phyloP scores from a whole-genome alignment of 768 basidiomycete genomes.

The Mrakia blollopis region DNA sequence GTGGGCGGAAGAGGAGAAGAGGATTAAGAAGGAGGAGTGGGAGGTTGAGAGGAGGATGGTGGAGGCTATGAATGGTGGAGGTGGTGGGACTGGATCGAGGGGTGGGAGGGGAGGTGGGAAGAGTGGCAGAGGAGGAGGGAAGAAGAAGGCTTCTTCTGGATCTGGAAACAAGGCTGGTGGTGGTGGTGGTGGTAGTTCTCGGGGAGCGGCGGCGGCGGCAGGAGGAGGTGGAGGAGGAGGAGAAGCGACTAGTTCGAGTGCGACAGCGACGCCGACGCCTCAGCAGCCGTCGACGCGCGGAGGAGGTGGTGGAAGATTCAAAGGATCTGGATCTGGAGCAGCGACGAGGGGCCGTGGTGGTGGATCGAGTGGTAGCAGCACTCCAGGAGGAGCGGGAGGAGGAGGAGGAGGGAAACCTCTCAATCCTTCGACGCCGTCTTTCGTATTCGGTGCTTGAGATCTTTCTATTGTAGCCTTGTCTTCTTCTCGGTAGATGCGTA shows the following conservation, averaged over 20 bases:
- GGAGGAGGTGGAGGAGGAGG: background rate
- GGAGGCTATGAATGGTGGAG: background rate
- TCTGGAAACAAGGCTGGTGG: too few species aligned
- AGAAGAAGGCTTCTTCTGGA: background rate
- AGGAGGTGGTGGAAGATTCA: background rate
- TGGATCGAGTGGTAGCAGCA: too few species aligned
- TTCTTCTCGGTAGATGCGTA: background rate
- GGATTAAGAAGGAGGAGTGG: constrained; percentile 26
- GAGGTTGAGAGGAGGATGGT: constrained; percentile 3
- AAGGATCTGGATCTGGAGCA: background rate
- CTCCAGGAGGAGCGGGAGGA: background rate
- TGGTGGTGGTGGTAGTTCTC: background rate
- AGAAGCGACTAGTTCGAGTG: background rate
- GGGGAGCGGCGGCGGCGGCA: background rate
- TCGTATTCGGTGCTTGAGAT: background rate
- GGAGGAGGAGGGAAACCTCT: constrained; percentile 6
- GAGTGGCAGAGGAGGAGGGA: constrained; percentile 4
- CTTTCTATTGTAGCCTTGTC: background rate
- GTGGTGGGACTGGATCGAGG: background rate
- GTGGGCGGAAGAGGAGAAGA: constrained; percentile 68
- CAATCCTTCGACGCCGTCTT: background rate
- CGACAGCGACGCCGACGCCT: background rate
- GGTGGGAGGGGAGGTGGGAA: background rate
- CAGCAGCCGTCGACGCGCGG: background rate
- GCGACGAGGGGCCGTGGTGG: background rate